Conservation (phyloP, 2,329 filamentous ascomycete species). For the Ceratocystis harringtonii region DNA sequence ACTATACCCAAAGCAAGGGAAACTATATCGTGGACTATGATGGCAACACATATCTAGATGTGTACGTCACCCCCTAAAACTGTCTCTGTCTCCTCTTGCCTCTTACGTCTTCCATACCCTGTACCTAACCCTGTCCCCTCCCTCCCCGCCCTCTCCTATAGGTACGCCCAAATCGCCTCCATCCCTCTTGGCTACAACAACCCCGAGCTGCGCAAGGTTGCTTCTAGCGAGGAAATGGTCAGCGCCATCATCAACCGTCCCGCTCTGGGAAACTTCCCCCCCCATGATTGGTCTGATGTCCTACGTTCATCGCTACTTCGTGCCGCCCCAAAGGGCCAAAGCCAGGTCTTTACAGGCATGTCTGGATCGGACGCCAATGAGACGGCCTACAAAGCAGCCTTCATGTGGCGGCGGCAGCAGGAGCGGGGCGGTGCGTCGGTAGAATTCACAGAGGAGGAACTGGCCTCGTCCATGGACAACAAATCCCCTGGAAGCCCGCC, state of each 20-base stretch:
- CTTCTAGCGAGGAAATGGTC: slow-evolving; percentile 55
- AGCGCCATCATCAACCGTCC: slow-evolving; percentile 63
- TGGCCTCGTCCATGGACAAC: slow-evolving; percentile 55
- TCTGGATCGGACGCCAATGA: slow-evolving; percentile 74
- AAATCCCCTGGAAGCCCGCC: slow-evolving; percentile 56
- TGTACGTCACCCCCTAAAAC: slow-evolving; percentile 32
- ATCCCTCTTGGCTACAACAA: slow-evolving; percentile 79
- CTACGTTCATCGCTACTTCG: slow-evolving; percentile 55
- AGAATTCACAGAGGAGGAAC: slow-evolving; percentile 57
- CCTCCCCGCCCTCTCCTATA: slow-evolving; percentile 20
- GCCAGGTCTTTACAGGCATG: slow-evolving; percentile 70
- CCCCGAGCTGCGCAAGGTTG: slow-evolving; percentile 47
- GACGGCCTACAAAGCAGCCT: slow-evolving; percentile 72
- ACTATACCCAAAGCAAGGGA: slow-evolving; percentile 59
- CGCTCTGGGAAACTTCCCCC: slow-evolving; percentile 67
- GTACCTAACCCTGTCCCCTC: background rate
- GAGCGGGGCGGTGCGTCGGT: slow-evolving; percentile 55
- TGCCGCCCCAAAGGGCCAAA: slow-evolving; percentile 57
- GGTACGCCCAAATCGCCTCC: slow-evolving; percentile 68
- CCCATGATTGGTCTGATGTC: slow-evolving; percentile 57
- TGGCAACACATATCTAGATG: slow-evolving; percentile 57
- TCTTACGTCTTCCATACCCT: background rate
- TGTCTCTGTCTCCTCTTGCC: background rate
- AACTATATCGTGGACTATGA: slow-evolving; percentile 69
- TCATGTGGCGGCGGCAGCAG: slow-evolving; percentile 63